Percentiles rank a stretch among this genome's conserved stretches.
These are phyloP conservation scores for Candida pseudofarinosa DNA, from an alignment of 805 yeast genomes.

Conservation along the genomic window DNA sequence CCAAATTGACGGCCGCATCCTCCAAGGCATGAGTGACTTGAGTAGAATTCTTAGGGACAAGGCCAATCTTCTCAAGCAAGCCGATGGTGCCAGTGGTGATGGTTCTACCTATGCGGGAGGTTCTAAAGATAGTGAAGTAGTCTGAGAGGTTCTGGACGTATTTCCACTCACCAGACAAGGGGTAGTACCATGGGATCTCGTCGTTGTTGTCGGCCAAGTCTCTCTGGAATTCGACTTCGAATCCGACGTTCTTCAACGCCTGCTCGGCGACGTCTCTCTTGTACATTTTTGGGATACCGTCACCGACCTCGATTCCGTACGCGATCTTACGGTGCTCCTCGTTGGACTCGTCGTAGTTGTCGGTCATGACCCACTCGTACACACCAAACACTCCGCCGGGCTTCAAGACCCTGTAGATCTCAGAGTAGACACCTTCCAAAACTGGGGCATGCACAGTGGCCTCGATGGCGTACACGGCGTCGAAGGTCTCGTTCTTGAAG, in stretches of 20 bases:
- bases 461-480: constrained; percentile 97
- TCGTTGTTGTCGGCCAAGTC: constrained; percentile 84
- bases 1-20: constrained; percentile 94
- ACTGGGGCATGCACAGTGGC: constrained; percentile 98
- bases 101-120: constrained; percentile 80
- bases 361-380: constrained; percentile 99
- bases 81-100: constrained; percentile 79
- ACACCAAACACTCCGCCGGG: constrained; percentile 98
- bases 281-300: constrained; percentile 98
- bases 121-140: constrained; percentile 79
- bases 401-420: constrained; percentile 90
- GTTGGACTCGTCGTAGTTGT: constrained; percentile 79
- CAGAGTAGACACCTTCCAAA: constrained; percentile 91
- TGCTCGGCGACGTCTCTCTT: constrained; percentile 76
- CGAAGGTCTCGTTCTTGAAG: constrained; percentile 83
- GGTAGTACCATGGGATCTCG: constrained; percentile 95
- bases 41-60: constrained; percentile 87
- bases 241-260: constrained; percentile 84
- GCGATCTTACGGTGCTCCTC: constrained; percentile 90
- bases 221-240: constrained; percentile 66
- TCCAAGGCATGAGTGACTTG: constrained; percentile 91
- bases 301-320: constrained; percentile 97
- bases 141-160: constrained; percentile 78
- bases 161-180: constrained; percentile 91
- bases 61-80: constrained; percentile 73